Conservation (phyloP, 2,329 filamentous ascomycete genomes). For the Microthyrium microscopicum region DNA sequence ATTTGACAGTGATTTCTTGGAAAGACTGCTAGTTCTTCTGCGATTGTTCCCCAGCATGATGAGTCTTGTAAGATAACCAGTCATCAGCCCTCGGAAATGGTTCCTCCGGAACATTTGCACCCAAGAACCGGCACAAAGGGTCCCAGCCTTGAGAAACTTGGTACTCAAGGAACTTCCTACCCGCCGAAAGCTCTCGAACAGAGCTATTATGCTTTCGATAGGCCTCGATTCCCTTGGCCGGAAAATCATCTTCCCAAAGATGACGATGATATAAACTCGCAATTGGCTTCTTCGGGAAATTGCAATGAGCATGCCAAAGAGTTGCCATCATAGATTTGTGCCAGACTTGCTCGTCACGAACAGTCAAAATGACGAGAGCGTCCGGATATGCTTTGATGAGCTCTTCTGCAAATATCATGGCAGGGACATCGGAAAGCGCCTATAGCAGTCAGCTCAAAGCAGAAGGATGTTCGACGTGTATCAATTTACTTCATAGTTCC, state of each 20-base stretch:
- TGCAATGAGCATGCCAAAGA: neutral
- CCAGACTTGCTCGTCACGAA: conserved; percentile 50
- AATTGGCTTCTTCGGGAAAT: neutral
- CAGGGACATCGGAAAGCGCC: conserved; percentile 54
- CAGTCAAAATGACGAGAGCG: conserved; percentile 54
- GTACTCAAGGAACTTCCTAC: conserved; percentile 32
- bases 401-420: conserved; percentile 50
- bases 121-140: conserved; percentile 38
- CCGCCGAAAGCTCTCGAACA: conserved; percentile 29
- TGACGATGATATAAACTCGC: neutral
- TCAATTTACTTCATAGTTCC: conserved; percentile 1
- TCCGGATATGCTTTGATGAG: conserved; percentile 56
- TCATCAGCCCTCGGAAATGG: conserved; percentile 5
- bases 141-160: conserved; percentile 37
- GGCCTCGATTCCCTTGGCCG: conserved; percentile 45
- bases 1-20: too few species aligned
- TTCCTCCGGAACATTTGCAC: conserved; percentile 29
- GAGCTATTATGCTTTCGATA: conserved; percentile 41
- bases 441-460: conserved; percentile 12
- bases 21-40: too few species aligned
- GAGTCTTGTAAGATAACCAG: conserved; percentile 2
- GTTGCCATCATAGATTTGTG: conserved; percentile 22
- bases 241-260: conserved; percentile 47
- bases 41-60: neutral
- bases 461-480: neutral